phyloP scores from a whole-genome alignment of 306 rosid genomes.

The Dalbergia cochinchinensis region DNA sequence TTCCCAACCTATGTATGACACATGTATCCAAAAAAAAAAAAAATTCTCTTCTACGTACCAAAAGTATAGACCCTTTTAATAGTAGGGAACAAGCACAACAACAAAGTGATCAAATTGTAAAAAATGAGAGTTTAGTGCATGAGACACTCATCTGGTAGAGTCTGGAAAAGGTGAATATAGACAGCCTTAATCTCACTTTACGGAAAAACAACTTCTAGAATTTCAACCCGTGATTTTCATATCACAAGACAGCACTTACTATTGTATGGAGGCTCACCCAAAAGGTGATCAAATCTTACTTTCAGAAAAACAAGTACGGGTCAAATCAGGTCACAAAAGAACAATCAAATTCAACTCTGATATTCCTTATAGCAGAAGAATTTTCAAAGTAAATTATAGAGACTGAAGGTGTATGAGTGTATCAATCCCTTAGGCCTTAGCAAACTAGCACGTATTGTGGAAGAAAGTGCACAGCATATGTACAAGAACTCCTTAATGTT shows the following conservation, averaged over 20 bases:
- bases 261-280: too few relatives aligned
- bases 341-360: conserved; percentile 9
- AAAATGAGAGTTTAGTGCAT: too few relatives aligned
- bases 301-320: neutral
- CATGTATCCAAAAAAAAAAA: neutral
- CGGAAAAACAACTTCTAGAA: too few relatives aligned
- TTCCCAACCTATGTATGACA: too few relatives aligned
- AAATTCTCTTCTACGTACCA: neutral
- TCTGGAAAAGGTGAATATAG: too few relatives aligned
- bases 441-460: conserved; percentile 28
- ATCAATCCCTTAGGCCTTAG: neutral
- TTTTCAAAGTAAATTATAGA: neutral
- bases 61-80: neutral
- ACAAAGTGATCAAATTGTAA: neutral
- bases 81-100: neutral
- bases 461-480: conserved; percentile 39
- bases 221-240: too few relatives aligned
- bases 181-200: too few relatives aligned
- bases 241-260: too few relatives aligned
- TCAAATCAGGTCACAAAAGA: conserved; percentile 32
- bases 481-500: conserved; percentile 47
- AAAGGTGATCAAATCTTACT: neutral
- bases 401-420: neutral
- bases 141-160: too few relatives aligned
- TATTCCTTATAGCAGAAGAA: neutral